A percentile compares a stretch with the other conserved stretches of the same genome.
Evolutionary conservation across 2,329 filamentous ascomycete species (phyloP).

Genomic region (Aspergillus terreus): DNA sequence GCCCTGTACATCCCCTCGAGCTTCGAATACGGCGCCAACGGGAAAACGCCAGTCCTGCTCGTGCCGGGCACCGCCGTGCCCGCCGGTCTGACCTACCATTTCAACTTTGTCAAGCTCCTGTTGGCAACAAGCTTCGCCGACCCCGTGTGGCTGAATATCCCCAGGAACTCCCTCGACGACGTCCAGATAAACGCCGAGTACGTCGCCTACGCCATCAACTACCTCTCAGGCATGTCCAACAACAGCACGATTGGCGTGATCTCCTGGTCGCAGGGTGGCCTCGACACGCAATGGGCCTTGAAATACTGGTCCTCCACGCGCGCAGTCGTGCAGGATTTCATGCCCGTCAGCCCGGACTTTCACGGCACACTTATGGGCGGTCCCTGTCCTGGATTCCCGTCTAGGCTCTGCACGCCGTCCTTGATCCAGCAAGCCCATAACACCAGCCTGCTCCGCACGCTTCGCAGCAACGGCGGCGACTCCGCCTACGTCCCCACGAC

Average conservation of each 20-base stretch:
- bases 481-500: conserved; percentile 54
- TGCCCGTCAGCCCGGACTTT: conserved; percentile 52
- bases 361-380: conserved; percentile 29
- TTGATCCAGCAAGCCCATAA: neutral
- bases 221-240: conserved; percentile 16
- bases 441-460: conserved; percentile 21
- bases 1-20: conserved; percentile 50
- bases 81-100: conserved; percentile 43
- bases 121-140: conserved; percentile 41
- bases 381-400: conserved; percentile 35
- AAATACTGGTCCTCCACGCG: conserved; percentile 56
- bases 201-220: conserved; percentile 54
- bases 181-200: conserved; percentile 52
- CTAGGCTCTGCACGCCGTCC: conserved; percentile 29
- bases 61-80: conserved; percentile 51
- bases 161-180: conserved; percentile 44
- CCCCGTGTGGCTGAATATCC: conserved; percentile 55
- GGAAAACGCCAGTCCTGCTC: conserved; percentile 47
- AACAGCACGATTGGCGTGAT: conserved; percentile 41
- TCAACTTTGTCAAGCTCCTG: conserved; percentile 49
- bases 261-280: conserved; percentile 52
- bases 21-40: conserved; percentile 45
- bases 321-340: conserved; percentile 42
- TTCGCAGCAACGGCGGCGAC: conserved; percentile 45
- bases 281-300: conserved; percentile 53